Evolutionary conservation across 2,329 filamentous ascomycete species (phyloP), one percentile per base, ranked within the genome.

Genomic region (Pleurostoma richardsiae): DNA sequence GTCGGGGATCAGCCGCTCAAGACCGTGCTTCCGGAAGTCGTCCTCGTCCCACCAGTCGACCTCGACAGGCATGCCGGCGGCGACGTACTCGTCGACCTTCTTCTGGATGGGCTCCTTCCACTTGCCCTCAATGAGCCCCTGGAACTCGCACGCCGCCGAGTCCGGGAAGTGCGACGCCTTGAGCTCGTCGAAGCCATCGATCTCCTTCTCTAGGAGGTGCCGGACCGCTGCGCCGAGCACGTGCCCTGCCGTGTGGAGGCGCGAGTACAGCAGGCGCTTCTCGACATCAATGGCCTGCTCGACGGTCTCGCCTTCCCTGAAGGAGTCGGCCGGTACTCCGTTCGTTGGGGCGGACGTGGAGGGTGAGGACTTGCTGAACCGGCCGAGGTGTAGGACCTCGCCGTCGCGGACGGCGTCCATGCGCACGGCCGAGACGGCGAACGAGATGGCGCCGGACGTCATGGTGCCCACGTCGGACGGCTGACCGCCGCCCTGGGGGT

Each of bases 121-220:
- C 49, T 76, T 78, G 1, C 78, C 80, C 1, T 83, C 80, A 29
- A 90, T 88, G 3, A 75, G 56, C 2, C 86, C 86, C 38, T 71
- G 67, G 53, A 89, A 90, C 58, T 89, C 85, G 54, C 82, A 84
- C 1, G 76, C 73, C 2, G 86, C 83, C 0, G 78, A 75, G 53
- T 82, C 81, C 0, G 86, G 86, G 54, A 82, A 85, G 59, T 90
- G 86, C 4, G 77, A 82, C 0, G 86, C 86, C 62, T 90, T 90
- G 10, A 81, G 66, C 58, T 90, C 86, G 48, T 79, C 76, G 49
- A 85, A 81, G 27, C 67, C 69, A 0, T 65, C 64, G 10, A 85
- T 61, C 44, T 79, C 60, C 2, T 70, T 63, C 50, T 76, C 72
- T 2, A 80, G 63, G 0, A 86, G 71, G 44, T 74, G 68, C 2